Percentiles rank a stretch among this genome's conserved stretches.
These are phyloP conservation scores for Geosmithia morbida DNA, from an alignment of 2,329 filamentous ascomycete species.

Conservation along the genomic window DNA sequence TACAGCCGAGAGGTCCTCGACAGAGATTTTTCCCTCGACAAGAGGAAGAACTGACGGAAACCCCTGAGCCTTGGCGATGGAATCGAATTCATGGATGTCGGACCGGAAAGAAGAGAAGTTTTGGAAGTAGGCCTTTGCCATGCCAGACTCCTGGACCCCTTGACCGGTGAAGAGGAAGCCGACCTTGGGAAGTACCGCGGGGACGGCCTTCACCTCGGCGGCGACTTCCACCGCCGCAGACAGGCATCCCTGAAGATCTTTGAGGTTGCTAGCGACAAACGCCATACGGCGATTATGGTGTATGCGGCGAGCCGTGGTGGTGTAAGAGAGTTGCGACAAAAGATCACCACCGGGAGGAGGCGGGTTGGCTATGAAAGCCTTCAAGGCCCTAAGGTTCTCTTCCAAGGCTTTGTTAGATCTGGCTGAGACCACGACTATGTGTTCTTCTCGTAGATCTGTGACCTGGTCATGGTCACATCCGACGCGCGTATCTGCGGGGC, in stretches of 20 bases:
- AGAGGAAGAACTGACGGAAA: constrained; percentile 18
- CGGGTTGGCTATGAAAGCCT: neutral
- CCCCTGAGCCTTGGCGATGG: constrained; percentile 12
- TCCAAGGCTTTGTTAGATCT: neutral
- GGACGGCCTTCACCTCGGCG: too few species aligned
- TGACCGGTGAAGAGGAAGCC: constrained; percentile 30
- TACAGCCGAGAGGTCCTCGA: constrained; percentile 6
- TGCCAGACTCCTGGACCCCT: constrained; percentile 17
- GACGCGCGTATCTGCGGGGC: neutral
- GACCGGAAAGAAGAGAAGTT: constrained; percentile 15
- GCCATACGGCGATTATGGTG: neutral
- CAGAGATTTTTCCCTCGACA: neutral
- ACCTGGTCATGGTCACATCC: neutral
- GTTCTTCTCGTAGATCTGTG: neutral
- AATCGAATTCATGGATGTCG: constrained; percentile 17
- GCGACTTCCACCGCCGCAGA: too few species aligned
- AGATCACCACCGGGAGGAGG: neutral
- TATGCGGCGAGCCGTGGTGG: neutral
- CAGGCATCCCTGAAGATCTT: too few species aligned
- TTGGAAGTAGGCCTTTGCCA: constrained; percentile 17
- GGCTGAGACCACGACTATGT: neutral
- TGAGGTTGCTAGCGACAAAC: neutral
- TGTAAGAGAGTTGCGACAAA: neutral
- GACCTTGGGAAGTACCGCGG: neutral
- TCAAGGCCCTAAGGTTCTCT: neutral